phyloP scores from a whole-genome alignment of 805 yeast genomes.

The Yamadazyma phyllophila region DNA sequence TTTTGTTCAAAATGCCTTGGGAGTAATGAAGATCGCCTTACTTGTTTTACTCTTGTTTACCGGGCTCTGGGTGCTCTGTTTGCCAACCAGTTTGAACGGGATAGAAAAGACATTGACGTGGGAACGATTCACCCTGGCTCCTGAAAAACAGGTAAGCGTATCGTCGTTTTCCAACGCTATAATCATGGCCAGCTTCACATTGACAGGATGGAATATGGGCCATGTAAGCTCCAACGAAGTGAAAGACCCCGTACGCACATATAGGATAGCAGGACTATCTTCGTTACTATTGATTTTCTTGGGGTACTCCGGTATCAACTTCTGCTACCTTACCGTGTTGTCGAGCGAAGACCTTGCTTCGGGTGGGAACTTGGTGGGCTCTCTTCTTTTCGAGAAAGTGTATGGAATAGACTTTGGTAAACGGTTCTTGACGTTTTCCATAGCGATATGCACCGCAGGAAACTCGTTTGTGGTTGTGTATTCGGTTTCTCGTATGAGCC shows the following conservation, averaged over 20 bases:
- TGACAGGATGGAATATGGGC: slow-evolving; percentile 62
- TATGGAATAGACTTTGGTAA: slow-evolving; percentile 54
- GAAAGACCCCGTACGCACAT: slow-evolving; percentile 54
- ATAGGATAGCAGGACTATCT: slow-evolving; percentile 60
- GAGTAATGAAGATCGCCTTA: slow-evolving; percentile 56
- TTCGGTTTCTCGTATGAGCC: slow-evolving; percentile 59
- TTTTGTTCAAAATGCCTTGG: slow-evolving; percentile 58
- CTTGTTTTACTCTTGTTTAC: slow-evolving; percentile 54
- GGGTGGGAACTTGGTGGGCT: slow-evolving; percentile 60
- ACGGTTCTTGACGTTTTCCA: slow-evolving; percentile 52
- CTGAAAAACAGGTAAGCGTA: slow-evolving; percentile 28
- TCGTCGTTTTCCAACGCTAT: slow-evolving; percentile 55
- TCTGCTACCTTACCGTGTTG: slow-evolving; percentile 55
- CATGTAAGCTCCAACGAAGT: slow-evolving; percentile 63
- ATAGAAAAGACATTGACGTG: slow-evolving; percentile 42
- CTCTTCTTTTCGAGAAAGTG: slow-evolving; percentile 53
- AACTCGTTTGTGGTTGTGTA: slow-evolving; percentile 62
- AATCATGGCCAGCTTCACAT: slow-evolving; percentile 57
- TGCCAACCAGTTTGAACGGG: slow-evolving; percentile 47
- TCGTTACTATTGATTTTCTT: slow-evolving; percentile 47
- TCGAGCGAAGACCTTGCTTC: slow-evolving; percentile 51
- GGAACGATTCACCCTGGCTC: slow-evolving; percentile 23
- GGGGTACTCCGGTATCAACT: slow-evolving; percentile 51
- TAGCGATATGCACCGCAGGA: slow-evolving; percentile 62
- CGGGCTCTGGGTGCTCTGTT: slow-evolving; percentile 54